Conservation (phyloP, 331 rosid genomes). For the Pyrus hybrid region DNA sequence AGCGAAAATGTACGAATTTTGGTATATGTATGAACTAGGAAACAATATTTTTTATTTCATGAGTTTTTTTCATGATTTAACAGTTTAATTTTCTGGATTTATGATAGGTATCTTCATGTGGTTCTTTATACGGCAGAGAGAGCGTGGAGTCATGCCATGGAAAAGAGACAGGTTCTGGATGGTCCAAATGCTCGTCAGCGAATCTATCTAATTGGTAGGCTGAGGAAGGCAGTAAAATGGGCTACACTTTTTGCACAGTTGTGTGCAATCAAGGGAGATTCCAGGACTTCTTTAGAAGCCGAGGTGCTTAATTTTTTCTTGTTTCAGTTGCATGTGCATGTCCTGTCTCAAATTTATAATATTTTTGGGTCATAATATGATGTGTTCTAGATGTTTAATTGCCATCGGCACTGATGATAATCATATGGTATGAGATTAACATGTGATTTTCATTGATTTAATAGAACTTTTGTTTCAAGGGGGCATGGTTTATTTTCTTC, state of each 20-base stretch:
- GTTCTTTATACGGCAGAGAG: conserved; percentile 86
- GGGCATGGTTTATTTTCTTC: background rate
- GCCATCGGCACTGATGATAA: background rate
- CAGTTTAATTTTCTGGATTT: conserved; percentile 18
- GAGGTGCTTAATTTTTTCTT: conserved; percentile 46
- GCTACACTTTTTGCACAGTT: conserved; percentile 71
- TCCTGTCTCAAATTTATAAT: background rate
- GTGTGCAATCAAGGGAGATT: conserved; percentile 78
- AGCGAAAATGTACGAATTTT: background rate
- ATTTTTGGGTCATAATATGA: background rate
- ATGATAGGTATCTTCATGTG: conserved; percentile 76
- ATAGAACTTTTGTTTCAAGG: background rate
- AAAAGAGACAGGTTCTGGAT: conserved; percentile 88
- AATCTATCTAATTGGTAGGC: conserved; percentile 89
- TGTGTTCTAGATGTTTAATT: background rate
- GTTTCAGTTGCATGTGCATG: background rate
- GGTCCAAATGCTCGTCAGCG: conserved; percentile 87
- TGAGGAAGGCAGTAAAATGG: conserved; percentile 96
- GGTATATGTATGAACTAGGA: background rate
- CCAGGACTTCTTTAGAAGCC: conserved; percentile 94
- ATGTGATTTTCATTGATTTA: background rate
- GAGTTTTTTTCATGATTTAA: background rate
- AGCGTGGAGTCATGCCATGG: conserved; percentile 99
- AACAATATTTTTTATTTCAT: background rate
- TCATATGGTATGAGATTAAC: background rate